Conservation (phyloP, 352 stramenopile species). For the Peronospora belbahrii region DNA sequence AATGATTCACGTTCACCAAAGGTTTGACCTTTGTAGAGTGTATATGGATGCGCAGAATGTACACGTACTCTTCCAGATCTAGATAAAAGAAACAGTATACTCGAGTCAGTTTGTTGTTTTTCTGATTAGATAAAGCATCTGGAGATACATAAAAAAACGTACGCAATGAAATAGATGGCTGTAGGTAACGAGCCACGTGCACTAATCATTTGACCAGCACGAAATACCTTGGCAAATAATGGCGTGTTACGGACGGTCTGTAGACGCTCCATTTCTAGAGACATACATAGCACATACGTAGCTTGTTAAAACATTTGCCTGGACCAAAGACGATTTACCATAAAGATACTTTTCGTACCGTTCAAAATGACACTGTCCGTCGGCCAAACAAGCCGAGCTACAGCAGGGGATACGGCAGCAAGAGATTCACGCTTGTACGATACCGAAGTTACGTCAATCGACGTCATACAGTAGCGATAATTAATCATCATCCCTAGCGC, state of each 20-base stretch:
- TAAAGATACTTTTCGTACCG: conserved; percentile 25
- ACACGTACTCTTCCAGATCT: conserved; percentile 64
- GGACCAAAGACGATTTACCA: not conserved
- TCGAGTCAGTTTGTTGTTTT: not conserved
- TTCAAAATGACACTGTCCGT: conserved; percentile 48
- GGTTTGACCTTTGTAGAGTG: conserved; percentile 37
- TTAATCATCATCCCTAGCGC: conserved; percentile 83
- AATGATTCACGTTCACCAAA: conserved; percentile 65
- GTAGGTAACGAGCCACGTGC: conserved; percentile 53
- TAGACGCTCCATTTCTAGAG: conserved; percentile 23
- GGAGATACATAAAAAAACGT: conserved; percentile 12
- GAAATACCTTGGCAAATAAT: conserved; percentile 64
- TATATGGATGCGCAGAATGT: conserved; percentile 54
- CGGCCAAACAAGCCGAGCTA: conserved; percentile 52
- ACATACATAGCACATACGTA: not conserved
- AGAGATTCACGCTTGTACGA: conserved; percentile 75
- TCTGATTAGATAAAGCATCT: not conserved
- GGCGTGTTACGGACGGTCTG: conserved; percentile 65
- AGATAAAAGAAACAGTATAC: not conserved
- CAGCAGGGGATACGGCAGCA: conserved; percentile 48
- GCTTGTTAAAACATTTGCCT: not conserved
- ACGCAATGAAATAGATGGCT: conserved; percentile 80
- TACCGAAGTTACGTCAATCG: conserved; percentile 61
- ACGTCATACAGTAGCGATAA: conserved; percentile 83
- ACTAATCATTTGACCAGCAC: conserved; percentile 52